Evolutionary conservation across 805 yeast species (phyloP), one percentile per base, ranked within the genome.

Genomic region (Candida morakotiae): DNA sequence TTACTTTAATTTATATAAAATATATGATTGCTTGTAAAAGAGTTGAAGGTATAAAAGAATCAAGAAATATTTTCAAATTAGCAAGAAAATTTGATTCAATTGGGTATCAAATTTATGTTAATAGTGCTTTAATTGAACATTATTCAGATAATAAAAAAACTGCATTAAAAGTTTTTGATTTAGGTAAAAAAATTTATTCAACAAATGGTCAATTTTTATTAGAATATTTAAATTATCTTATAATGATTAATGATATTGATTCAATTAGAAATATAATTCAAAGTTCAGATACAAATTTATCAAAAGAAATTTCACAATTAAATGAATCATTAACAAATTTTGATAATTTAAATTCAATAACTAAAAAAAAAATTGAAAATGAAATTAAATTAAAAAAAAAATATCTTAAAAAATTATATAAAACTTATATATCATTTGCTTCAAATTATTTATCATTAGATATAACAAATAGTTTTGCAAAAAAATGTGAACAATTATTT

Each of bases 181-280:
- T 86, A 30, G 97, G 94, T 6, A 64, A 86, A 64, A 85, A 79
- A 53, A 53, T 62, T 31, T 76, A 67, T 25, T 59, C 69, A 10
- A 73, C 60, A 11, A 66, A 79, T 44, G 82, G 83, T 4, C 75
- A 70, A 17, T 89, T 80, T 53, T 69, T 87, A 23, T 67, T 71
- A 43, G 73, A 75, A 34, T 91, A 91, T 56, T 64, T 91, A 47
- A 75, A 81, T 42, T 89, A 83, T 52, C 64, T 93, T 45, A 73
- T 87, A 15, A 63, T 72, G 42, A 68, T 75, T 19, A 83, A 82
- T 52, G 84, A 81, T 49, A 89, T 62, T 62, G 83, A 51, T 71
- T 77, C 84, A 50, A 84, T 88, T 13, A 81, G 91, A 48, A 85
- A 87, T 7, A 69, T 87, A 25, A 83, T 91, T 55, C 98, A 93